Evolutionary conservation across 139 green algal genomes (phyloP), one percentile per base, ranked within the genome.

Genomic region (Astrephomene gubernaculifera): DNA sequence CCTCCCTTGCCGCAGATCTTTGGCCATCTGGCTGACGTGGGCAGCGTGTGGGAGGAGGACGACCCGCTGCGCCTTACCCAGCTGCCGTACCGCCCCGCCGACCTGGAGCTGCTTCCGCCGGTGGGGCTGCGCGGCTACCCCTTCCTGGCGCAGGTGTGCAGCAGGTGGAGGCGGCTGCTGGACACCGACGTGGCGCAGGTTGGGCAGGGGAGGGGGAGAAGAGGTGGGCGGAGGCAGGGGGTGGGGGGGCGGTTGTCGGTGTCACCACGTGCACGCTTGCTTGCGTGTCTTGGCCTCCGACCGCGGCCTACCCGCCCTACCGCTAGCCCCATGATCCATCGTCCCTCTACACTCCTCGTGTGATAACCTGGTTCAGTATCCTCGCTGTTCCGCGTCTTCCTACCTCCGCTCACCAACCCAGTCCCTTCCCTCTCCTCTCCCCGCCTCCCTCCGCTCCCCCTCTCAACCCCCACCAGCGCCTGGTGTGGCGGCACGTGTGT

Each of bases 61-160:
- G 85, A 89, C 33, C 68, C 86, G 25, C 74, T 81, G 39, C 82
- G 71, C 49, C 82, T 87, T 5, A 49, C 71, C 17, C 39, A 14
- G 1, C 43, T 90, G 38, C 80, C 72, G 19, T 90, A 86, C 71
- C 72, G 65, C 21, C 82, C 74, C 1, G 12, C 41, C 1, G 81
- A 90, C 45, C n/a, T 74, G 24, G 81, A 90, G n/a, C 72, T 82
- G 19, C 76, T 93, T 44, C 85, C 85, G 19, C 83, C 92, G 71
- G 87, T 91, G 14, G 92, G 92, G 14, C 83, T 95, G 57, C 82
- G 92, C 1, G 79, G 87, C 1, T 95, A 94, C 57, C 92, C 92
- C 8, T 95, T 95, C 90, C 80, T 95, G 29, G 86, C 74, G 36
- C 87, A 93, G 72, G 92, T 95, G 4, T 94, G 92, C 87, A 83